Evolutionary conservation across 371 early-diverging fungal genomes (phyloP), one percentile per base, ranked within the genome.

Genomic region (Apophysomyces elegans): DNA sequence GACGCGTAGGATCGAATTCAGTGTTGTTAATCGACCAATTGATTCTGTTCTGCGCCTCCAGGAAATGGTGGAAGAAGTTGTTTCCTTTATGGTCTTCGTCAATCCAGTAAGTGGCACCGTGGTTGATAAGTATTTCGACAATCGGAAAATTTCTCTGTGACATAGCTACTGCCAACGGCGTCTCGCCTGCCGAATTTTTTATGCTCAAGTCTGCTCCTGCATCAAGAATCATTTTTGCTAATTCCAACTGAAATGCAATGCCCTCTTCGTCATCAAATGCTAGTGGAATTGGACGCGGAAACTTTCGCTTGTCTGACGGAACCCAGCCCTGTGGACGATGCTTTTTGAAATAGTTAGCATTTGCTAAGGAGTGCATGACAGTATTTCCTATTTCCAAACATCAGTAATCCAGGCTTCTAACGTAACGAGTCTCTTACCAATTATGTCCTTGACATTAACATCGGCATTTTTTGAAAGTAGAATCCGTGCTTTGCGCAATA

Each of bases 131-230:
- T 3, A 56, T 21, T 21, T 65, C 66, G 1, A 75, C 71, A 13
- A 84, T 59, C 14, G 63, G 56, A 26, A 73, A 61, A 43, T 82
- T 78, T 0, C 66, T 54, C 8, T n/a, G 12, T 4, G 47, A 4
- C 62, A 83, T 65, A 5, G 87, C 89, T 7, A 65, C 47, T 1
- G 67, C 62, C 32, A 89, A 65, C 2, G 88, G 85, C 1, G 88
- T 86, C 37, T 81, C 69, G 0, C 74, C 77, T 2, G 61, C 56
- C 1, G 37, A 36, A 59, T 79, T 75, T 37, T 58, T 61, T 0
- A 58, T 47, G 50, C 83, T 66, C 2, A 83, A 7, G 21, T 81
- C 66, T 26, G 78, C 77, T 26, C 80, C 77, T 13, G 64, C 59
- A 7, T 69, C 44, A 11, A 81, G 21, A 18, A 80, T 21, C 4